Base-by-base conservation (phyloP, 2,329 filamentous ascomycete genomes). In the Fusarium sp. region DNA sequence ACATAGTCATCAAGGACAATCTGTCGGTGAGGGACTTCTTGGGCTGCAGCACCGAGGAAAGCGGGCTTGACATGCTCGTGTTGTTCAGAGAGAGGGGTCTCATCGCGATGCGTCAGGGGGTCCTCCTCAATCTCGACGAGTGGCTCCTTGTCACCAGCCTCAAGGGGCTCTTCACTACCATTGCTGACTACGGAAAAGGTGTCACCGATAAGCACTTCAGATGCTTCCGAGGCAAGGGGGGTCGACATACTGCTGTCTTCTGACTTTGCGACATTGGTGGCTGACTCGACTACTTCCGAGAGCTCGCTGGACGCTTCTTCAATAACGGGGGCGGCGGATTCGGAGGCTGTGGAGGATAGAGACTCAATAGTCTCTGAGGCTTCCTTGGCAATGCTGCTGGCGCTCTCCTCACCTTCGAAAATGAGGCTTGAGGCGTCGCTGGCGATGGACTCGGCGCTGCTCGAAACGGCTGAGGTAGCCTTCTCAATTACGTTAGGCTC, bases 1-100 rank as follows among this genome's bases (percentile, higher is more conserved):
- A 81, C 77, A 45, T 87, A 83, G 13, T 87, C 84, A 15, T 88
- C 86, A 25, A 89, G 72, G n/a, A 89, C 83, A 17, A 84, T 84
- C 63, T 83, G 78, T 39, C 84, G 82, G 38, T 81, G 83, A 11
- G 87, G 83, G 1, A 86, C 86, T 13, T 82, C 82, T 66, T 88
- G 84, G 5, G 87, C 87, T 2, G 84, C 84, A 20, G 84, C 86
- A 52, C 87, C 87, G 38, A 89, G 83, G 42, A 87, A 80, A 11
- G 81, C 85, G 8, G 84, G 81, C 73, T 86, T 87, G 52, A 87
- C 79, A 8, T 79, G 73, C 5, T 79, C 47, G 3, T 70, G 64
- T 2, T 81, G 79, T 2, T 80, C 77, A 7, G 72, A 73, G 0
- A 71, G 56, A 20, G 75, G 71, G 6, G 71, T 76, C 53, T 78